These are phyloP conservation scores for Sclerotinia subarctica DNA, from an alignment of 2,329 filamentous ascomycete genomes.

Conservation along the genomic window DNA sequence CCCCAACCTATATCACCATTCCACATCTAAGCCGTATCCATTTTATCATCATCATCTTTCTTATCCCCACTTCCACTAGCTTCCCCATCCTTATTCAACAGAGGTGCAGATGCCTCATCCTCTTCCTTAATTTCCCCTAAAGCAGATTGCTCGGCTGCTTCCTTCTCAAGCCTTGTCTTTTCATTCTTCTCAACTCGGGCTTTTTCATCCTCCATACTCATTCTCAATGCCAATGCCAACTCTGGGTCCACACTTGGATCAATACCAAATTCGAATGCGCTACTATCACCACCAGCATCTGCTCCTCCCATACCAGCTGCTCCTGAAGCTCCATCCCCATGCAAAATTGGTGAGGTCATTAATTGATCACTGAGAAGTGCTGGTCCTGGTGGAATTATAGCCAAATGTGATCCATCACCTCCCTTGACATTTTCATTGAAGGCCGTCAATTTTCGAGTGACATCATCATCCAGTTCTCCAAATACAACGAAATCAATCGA, in stretches of 20 bases:
- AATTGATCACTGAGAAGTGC: constrained; percentile 92
- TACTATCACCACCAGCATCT: constrained; percentile 53
- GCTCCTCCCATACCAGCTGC: constrained; percentile 51
- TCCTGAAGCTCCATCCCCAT: constrained; percentile 68
- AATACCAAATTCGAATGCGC: constrained; percentile 79
- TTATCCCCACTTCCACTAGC: constrained; percentile 58
- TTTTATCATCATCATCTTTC: constrained; percentile 72
- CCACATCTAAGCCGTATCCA: constrained; percentile 73
- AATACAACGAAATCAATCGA: constrained; percentile 94
- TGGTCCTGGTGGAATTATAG: constrained; percentile 84
- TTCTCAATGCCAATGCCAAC: constrained; percentile 86
- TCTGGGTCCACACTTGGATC: constrained; percentile 92
- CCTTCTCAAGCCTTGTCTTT: constrained; percentile 56
- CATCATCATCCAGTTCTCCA: constrained; percentile 87
- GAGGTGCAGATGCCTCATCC: constrained; percentile 61
- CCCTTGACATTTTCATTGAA: constrained; percentile 94
- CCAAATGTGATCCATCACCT: constrained; percentile 85
- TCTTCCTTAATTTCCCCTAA: constrained; percentile 82
- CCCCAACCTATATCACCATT: constrained; percentile 48
- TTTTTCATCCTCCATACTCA: constrained; percentile 98
- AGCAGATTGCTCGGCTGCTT: constrained; percentile 67
- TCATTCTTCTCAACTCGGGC: constrained; percentile 85
- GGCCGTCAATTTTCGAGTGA: constrained; percentile 84
- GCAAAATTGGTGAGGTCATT: constrained; percentile 82
- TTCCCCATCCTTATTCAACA: constrained; percentile 63